Evolutionary conservation across 2,329 filamentous ascomycete genomes (phyloP), one percentile per base, ranked within the genome.

Genomic region (Alternaria consortialis): DNA sequence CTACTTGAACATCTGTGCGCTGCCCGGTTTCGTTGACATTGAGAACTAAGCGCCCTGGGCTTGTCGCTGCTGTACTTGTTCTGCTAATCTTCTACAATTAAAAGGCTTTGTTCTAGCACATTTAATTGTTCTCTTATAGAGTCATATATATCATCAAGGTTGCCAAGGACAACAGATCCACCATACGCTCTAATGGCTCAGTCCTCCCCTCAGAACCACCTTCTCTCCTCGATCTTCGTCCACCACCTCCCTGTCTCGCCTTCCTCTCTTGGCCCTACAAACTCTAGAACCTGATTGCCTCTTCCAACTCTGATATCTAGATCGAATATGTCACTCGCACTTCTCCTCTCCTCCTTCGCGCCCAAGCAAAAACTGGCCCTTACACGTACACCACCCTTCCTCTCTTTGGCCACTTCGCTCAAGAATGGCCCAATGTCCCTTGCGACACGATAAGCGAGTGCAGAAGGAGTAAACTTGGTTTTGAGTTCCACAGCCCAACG

Each of bases 351-450:
- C 0, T 67, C 74, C 12, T 68, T 62, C 2, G 71, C 69, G 0
- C 81, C 81, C 0, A 84, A 61, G 56, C 80, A 82, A 43, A 84
- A 83, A 53, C 80, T 82, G 5, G 79, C 81, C 36, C 82, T 60
- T 0, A 84, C 77, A n/a, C 77, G 72, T 8, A 83, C 77, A 15
- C 82, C 82, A 0, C 79, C 78, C 4, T 69, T 62, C n/a, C 76
- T 65, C 17, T 61, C 64, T 64, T 83, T 83, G 1, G 81, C 82
- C 31, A 64, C 47, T 5, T 77, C 74, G 36, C 79, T 81, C 25
- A 84, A 53, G 39, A 75, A 79, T 0, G 78, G 80, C 0, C 75
- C 80, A 13, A 83, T 68, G 42, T 83, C 77, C 3, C 66, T 65
- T 2, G 76, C 78, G 7, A 83, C 77, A 11, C 77, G 72, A 56